phyloP scores from a whole-genome alignment of 2,329 filamentous ascomycete species.

The Teratosphaeria zuluensis region DNA sequence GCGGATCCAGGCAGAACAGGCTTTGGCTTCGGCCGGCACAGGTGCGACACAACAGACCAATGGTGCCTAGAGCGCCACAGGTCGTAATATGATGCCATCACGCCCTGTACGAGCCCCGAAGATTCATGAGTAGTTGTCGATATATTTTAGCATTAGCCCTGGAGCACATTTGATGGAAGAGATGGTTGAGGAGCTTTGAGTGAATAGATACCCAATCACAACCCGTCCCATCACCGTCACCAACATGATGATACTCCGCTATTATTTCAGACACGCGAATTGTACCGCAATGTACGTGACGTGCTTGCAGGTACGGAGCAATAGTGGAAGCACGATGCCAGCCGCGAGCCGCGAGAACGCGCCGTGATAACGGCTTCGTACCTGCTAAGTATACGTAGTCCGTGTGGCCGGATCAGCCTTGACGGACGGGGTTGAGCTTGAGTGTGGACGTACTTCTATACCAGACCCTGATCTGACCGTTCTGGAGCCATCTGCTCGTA shows the following conservation, averaged over 20 bases:
- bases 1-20: conserved; percentile 10
- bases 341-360: too few relatives aligned
- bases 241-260: not conserved
- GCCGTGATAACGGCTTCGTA: too few relatives aligned
- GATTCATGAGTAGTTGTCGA: not conserved
- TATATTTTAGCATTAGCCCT: not conserved
- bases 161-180: not conserved
- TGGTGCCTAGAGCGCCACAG: not conserved
- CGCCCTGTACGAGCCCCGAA: not conserved
- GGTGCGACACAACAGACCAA: not conserved
- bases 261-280: not conserved
- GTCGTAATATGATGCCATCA: not conserved
- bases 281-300: not conserved
- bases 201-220: not conserved
- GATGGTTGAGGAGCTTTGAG: not conserved
- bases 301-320: too few relatives aligned
- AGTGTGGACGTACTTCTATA: not conserved
- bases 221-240: not conserved
- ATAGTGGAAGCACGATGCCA: too few relatives aligned
- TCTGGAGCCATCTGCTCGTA: not conserved
- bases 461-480: not conserved
- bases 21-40: not conserved
- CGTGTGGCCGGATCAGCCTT: too few relatives aligned
- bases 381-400: too few relatives aligned
- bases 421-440: not conserved